Evolutionary conservation across 2,329 filamentous ascomycete genomes (phyloP).

Genomic region (Periconia sp.): DNA sequence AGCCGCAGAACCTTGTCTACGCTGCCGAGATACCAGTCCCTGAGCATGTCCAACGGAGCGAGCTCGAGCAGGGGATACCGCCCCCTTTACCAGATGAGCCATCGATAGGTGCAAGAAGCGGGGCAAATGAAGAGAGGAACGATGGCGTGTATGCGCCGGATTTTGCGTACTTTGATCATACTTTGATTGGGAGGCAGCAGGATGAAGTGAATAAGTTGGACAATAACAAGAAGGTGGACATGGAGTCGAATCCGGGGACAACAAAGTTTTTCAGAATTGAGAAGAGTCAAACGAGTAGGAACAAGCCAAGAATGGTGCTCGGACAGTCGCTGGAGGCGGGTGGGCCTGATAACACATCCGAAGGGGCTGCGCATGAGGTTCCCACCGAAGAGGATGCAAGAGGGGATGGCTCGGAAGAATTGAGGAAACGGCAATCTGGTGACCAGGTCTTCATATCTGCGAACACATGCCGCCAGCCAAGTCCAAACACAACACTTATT

Average conservation of each 20-base stretch:
- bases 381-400: slow-evolving; percentile 12
- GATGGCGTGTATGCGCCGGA: slow-evolving; percentile 61
- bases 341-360: slow-evolving; percentile 17
- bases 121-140: slow-evolving; percentile 37
- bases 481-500: slow-evolving; percentile 56
- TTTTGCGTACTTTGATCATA: slow-evolving; percentile 66
- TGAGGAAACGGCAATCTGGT: slow-evolving; percentile 34
- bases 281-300: slow-evolving; percentile 59
- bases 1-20: slow-evolving; percentile 62
- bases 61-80: slow-evolving; percentile 20
- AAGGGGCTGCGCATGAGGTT: slow-evolving; percentile 1
- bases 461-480: slow-evolving; percentile 83
- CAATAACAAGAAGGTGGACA: slow-evolving; percentile 69
- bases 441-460: slow-evolving; percentile 76
- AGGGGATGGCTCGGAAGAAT: slow-evolving; percentile 11
- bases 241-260: slow-evolving; percentile 68
- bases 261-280: slow-evolving; percentile 70
- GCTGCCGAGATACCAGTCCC: slow-evolving; percentile 60
- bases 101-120: slow-evolving; percentile 42
- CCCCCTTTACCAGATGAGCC: slow-evolving; percentile 57
- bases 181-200: slow-evolving; percentile 66
- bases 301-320: slow-evolving; percentile 33
- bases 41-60: slow-evolving; percentile 18
- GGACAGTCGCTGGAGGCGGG: slow-evolving; percentile 34
- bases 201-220: slow-evolving; percentile 57